Base-by-base conservation (phyloP, 2,329 filamentous ascomycete species). In the Elsinoe necatrix region DNA sequence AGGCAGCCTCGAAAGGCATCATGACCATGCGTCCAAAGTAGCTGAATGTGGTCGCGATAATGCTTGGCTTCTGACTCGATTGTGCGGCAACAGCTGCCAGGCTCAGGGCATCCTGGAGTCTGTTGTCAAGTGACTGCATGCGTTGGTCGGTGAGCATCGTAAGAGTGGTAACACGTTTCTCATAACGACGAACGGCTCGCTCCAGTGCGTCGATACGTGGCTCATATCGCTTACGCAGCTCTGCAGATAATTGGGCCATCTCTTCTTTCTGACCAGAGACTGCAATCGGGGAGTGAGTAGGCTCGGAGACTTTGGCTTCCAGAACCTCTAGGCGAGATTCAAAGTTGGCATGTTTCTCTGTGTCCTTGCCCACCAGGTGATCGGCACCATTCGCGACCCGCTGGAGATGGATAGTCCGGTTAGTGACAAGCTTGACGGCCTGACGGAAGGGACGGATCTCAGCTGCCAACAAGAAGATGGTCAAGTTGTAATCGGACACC, bases 401-500 rank as follows among this genome's bases (percentile, higher is more conserved):
- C 69, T 97, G 91, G 0, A 96, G 78, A 65, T 91, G 84, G 7
- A 95, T 74, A 1, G 90, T 95, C 31, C 89, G 82, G 12, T 82
- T 80, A 64, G 89, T 85, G 3, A 95, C 79, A 64, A 96, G 80
- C 66, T 85, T 88, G 60, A 95, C 81, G 23, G 95, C 73, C 66
- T 96, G 91, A 1, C 87, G 82, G 50, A 90, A 74, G 0, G 92
- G 92, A 2, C 88, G 84, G 25, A 96, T 76, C 71, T 97, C 92
- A 2, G 92, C 87, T 0, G 87, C 88, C 16, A 95, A 78, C 2
- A 95, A 76, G 69, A 96, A 97, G 54, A 97, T 88, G 11, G 86
- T 90, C 56, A 97, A 77, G 69, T 96, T 96, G 72, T 92, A 95
- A 69, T 95, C 88, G 3, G 89, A 95, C 5, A 97, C 85, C 9